Base-by-base conservation (phyloP, 2,329 filamentous ascomycete species). In the Sporothrix pallida region DNA sequence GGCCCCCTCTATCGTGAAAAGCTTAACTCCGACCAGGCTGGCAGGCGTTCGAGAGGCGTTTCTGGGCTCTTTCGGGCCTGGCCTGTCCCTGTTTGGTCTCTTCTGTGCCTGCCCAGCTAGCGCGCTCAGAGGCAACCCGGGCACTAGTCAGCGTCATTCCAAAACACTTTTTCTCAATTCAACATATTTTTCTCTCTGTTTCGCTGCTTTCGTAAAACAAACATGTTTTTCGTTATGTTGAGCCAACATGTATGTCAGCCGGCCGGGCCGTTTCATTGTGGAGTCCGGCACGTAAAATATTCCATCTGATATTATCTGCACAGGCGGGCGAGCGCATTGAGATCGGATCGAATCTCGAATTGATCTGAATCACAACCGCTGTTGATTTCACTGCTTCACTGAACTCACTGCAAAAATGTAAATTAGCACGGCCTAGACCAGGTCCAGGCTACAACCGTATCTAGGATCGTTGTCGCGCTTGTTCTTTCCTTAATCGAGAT, bases 401-500 rank as follows among this genome's bases (percentile, higher is more conserved):
- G 26, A 62, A 26, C 26, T 62, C 26, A 62, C 58, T 42, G 56
- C 13, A 8, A 5, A 56, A 56, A 31, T 31, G 17, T 44, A 3
- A 20, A 20, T 44, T 20, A 31, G 20, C 44, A 17, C 58, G 20
- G 42, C 37, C 44, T 37, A 20, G 26, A 4, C 31, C 13, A 31
- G 63, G 65, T 26, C 37, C 42, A 31, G 62, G 44, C 42, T 67
- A 17, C 44, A 37, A 12, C 15, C 56, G 7, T 9, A 2, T 31
- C 12, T 10, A 20, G 3, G n/a, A 23, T 10, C 13, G 13, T 26
- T 62, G 26, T 62, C 17, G 13, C 60, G n/a, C 42, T 50, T 23
- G 65, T 46, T 68, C 15, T n/a, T 68, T 68, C 65, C 65, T 15
- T 15, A 68, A 68, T 68, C 46, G 65, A 68, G 65, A 52, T 68